A percentile compares a stretch with the other conserved stretches of the same genome.
phyloP scores from a whole-genome alignment of 257 asterid genomes.

The Capsicum baccatum region DNA sequence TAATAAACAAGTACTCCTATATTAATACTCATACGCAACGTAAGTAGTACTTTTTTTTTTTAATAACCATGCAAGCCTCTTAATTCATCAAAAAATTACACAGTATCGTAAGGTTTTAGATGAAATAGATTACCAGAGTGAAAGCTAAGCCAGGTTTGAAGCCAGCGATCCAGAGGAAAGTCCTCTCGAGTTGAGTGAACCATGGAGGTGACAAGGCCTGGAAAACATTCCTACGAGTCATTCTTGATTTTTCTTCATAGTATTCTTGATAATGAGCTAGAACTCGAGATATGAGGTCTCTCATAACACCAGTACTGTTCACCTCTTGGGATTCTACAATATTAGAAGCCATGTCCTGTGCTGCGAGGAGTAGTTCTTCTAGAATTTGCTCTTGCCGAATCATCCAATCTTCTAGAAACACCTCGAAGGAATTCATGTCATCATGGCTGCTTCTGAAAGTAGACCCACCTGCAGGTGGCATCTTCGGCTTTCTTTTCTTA shows the following conservation, averaged over 20 bases:
- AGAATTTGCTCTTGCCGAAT: conserved; percentile 38
- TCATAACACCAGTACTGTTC: neutral
- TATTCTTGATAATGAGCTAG: conserved; percentile 52
- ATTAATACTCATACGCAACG: too few relatives aligned
- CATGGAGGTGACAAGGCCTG: conserved; percentile 54
- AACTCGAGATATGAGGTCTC: conserved; percentile 42
- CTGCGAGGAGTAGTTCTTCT: conserved; percentile 36
- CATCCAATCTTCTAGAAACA: conserved; percentile 48
- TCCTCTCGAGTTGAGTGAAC: conserved; percentile 56
- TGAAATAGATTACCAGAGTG: conserved; percentile 26
- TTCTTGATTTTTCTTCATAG: conserved; percentile 49
- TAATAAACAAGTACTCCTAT: too few relatives aligned
- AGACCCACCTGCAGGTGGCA: conserved; percentile 27
- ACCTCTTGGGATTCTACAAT: neutral
- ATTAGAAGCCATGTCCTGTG: conserved; percentile 24
- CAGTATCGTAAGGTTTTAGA: too few relatives aligned
- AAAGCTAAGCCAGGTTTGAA: conserved; percentile 55
- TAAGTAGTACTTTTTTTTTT: too few relatives aligned
- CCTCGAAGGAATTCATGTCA: conserved; percentile 24
- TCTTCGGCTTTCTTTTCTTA: neutral
- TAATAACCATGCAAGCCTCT: too few relatives aligned
- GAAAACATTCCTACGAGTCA: conserved; percentile 44
- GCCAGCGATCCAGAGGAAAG: conserved; percentile 57
- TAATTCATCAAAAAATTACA: too few relatives aligned
- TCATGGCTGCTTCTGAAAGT: neutral